Percentiles rank a stretch among this genome's conserved stretches.
Evolutionary conservation across 805 yeast species (phyloP).

Genomic region (Cyberlindnera euphorbiiphila): DNA sequence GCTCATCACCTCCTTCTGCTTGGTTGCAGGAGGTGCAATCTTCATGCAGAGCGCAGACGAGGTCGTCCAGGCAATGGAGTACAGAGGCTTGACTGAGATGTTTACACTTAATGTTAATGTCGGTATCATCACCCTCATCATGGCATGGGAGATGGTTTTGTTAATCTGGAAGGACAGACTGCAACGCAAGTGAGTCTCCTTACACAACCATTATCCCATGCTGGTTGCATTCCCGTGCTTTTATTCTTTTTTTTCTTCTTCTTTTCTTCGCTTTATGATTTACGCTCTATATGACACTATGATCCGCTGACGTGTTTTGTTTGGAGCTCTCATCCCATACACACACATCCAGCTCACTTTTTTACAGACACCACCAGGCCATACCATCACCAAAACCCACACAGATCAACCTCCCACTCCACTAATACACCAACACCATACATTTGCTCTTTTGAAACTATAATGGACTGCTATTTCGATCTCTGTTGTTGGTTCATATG

Average conservation of each 20-base stretch:
- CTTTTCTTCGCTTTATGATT: too few relatives aligned
- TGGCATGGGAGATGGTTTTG: constrained; percentile 84
- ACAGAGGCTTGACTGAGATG: constrained; percentile 82
- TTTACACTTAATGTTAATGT: constrained; percentile 85
- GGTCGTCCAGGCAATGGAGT: constrained; percentile 74
- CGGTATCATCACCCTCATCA: constrained; percentile 70
- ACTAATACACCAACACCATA: too few relatives aligned
- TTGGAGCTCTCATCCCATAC: too few relatives aligned
- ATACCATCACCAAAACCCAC: too few relatives aligned
- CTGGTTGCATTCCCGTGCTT: background rate
- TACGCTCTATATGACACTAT: too few relatives aligned
- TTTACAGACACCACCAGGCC: too few relatives aligned
- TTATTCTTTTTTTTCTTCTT: background rate
- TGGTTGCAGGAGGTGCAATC: constrained; percentile 84
- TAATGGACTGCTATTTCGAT: too few relatives aligned
- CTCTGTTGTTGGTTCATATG: too few relatives aligned
- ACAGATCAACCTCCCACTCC: too few relatives aligned
- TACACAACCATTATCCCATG: background rate
- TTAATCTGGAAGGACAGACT: constrained; percentile 59
- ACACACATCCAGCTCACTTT: too few relatives aligned
- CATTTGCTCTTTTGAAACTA: too few relatives aligned
- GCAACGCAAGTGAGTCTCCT: constrained; percentile 20
- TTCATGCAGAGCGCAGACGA: constrained; percentile 93
- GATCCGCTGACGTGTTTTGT: too few relatives aligned
- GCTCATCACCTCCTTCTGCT: constrained; percentile 69